These are phyloP conservation scores for Solanum pimpinellifolium DNA, from an alignment of 257 asterid species.

Conservation along the genomic window DNA sequence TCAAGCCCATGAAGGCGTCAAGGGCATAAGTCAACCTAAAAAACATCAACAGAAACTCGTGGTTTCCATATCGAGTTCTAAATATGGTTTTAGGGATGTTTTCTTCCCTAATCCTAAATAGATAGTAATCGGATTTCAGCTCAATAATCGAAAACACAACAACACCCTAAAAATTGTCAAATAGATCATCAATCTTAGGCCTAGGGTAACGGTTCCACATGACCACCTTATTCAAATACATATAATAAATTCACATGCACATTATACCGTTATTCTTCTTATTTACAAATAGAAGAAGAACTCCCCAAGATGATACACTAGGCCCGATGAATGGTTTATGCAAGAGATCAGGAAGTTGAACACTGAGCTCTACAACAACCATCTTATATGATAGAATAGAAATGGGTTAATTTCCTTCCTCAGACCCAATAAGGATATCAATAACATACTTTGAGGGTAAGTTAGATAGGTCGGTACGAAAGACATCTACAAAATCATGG, in stretches of 20 bases:
- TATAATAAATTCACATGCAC: too few relatives aligned
- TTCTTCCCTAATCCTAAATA: neutral
- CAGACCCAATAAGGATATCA: too few relatives aligned
- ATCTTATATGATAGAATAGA: too few relatives aligned
- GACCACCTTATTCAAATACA: neutral
- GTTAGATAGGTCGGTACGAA: too few relatives aligned
- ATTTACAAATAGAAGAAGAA: neutral
- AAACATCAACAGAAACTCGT: neutral
- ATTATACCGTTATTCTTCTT: too few relatives aligned
- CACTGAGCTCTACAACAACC: too few relatives aligned
- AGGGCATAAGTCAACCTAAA: too few relatives aligned
- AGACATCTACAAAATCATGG: too few relatives aligned
- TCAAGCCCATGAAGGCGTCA: neutral
- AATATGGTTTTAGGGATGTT: neutral
- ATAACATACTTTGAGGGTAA: too few relatives aligned
- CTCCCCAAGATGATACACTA: neutral
- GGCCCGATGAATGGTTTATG: too few relatives aligned
- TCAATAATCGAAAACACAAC: too few relatives aligned
- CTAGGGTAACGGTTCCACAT: neutral
- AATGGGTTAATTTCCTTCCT: fast-evolving
- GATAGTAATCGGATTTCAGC: neutral
- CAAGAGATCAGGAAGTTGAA: too few relatives aligned
- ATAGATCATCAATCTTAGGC: neutral
- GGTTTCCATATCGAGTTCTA: neutral
- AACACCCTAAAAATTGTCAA: neutral